These are phyloP conservation scores for Tulasnella sp. DNA, from an alignment of 768 basidiomycete genomes.

Conservation along the genomic window DNA sequence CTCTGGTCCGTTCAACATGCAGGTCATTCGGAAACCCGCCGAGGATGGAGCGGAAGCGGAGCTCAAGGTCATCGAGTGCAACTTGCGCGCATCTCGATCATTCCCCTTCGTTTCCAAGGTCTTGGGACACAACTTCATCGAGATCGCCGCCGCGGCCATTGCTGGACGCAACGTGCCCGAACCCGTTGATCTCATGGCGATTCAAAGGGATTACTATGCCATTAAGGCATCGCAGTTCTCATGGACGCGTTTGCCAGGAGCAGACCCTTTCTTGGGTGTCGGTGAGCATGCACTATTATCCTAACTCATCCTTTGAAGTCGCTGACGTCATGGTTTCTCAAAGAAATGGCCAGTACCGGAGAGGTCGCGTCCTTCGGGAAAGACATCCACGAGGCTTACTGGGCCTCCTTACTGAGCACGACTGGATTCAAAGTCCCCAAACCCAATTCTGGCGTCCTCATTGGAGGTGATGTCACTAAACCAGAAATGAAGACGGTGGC, in stretches of 20 bases:
- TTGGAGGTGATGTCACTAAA: slow-evolving; percentile 81
- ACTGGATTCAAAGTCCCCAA: slow-evolving; percentile 91
- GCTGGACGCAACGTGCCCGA: slow-evolving; percentile 77
- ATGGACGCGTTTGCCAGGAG: slow-evolving; percentile 92
- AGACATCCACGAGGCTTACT: slow-evolving; percentile 91
- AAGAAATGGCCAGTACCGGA: slow-evolving; percentile 97
- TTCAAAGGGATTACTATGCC: slow-evolving; percentile 79
- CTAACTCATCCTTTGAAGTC: neutral
- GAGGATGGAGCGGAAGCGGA: slow-evolving; percentile 37
- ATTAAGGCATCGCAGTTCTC: slow-evolving; percentile 98
- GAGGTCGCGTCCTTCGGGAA: slow-evolving; percentile 94
- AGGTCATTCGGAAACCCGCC: slow-evolving; percentile 78
- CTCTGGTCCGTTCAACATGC: slow-evolving; percentile 99
- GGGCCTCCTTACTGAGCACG: slow-evolving; percentile 87
- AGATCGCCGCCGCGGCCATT: slow-evolving; percentile 83
- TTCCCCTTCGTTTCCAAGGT: slow-evolving; percentile 99
- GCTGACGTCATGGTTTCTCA: neutral
- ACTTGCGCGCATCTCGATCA: slow-evolving; percentile 91
- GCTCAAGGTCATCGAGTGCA: slow-evolving; percentile 98
- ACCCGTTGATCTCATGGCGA: slow-evolving; percentile 83
- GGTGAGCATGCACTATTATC: slow-evolving; percentile 40
- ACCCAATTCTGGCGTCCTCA: slow-evolving; percentile 73
- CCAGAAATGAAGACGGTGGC: slow-evolving; percentile 83
- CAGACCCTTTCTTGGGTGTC: slow-evolving; percentile 93
- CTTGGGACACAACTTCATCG: slow-evolving; percentile 92